Evolutionary conservation across 805 yeast genomes (phyloP), one percentile per base, ranked within the genome.

Genomic region (Candida rishiriensis): DNA sequence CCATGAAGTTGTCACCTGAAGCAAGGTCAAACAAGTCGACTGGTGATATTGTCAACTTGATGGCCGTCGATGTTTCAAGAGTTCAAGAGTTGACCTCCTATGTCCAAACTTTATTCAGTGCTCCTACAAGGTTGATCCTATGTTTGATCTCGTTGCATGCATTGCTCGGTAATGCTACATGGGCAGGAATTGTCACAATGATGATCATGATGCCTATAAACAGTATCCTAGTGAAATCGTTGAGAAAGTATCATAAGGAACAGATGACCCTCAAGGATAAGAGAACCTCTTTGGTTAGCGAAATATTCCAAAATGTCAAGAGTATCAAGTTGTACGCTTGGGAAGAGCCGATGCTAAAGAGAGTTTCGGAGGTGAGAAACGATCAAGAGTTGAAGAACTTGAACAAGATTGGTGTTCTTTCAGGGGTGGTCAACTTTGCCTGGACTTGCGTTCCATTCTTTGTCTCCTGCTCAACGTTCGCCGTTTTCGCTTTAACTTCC

Each of bases 1-100:
- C 93, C 0, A 69, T 89, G 45, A 70, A 61, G 15, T 65, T 89
- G n/a, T 81, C 95, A 2, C 75, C 79, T 8, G 81, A 79, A 39
- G 78, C 88, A 8, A 75, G 83, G 48, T 71, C 72, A 29, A 70
- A 73, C 14, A 68, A 75, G 51, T 66, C 88, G 2, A 76, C 90
- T 2, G 95, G 96, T 52, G 95, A 87, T 51, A 85, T 88, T 41
- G 75, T 88, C 51, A 88, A 86, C 55, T 71, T 83, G 56, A 75
- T 86, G 68, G 78, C 93, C 15, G 90, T 85, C 29, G 97, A 88
- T 66, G 80, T 85, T 11, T 66, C 68, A 39, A 71, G 85, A 49
- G 66, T 88, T 28, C 85, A 81, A 56, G 80, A 77, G 33, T 64
- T 85, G 42, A 62, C 78, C n/a, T 69, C 70, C 38, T 72, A 75